A percentile compares a stretch with the other conserved stretches of the same genome.
These are phyloP conservation scores for Leishmania martiniquensis DNA, from an alignment of 208 protist genomes.

Conservation along the genomic window DNA sequence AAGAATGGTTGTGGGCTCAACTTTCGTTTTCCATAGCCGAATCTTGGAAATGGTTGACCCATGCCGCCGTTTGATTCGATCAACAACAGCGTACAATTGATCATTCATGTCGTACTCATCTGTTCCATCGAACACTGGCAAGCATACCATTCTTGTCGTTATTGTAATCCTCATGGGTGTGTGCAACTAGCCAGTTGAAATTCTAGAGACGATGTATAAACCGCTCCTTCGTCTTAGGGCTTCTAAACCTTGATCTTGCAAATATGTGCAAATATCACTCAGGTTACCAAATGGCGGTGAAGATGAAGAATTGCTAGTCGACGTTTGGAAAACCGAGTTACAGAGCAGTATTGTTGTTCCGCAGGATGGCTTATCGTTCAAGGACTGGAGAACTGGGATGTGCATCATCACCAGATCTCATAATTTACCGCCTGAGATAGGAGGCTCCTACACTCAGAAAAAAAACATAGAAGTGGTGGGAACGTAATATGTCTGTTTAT, in stretches of 20 bases:
- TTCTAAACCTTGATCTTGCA: not conserved
- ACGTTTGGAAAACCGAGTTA: not conserved
- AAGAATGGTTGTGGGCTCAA: conserved; percentile 70
- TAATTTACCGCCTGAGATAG: not conserved
- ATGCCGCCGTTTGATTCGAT: conserved; percentile 61
- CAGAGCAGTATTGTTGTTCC: not conserved
- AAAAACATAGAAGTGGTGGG: not conserved
- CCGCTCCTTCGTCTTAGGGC: not conserved
- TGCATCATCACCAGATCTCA: too few species aligned
- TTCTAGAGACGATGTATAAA: not conserved
- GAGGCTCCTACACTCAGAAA: not conserved
- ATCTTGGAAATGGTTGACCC: conserved; percentile 47
- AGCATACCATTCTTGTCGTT: conserved; percentile 70
- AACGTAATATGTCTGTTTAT: too few species aligned
- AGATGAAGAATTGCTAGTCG: not conserved
- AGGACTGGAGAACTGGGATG: too few species aligned
- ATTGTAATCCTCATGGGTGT: conserved; percentile 17
- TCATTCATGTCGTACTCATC: conserved; percentile 28
- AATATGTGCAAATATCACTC: not conserved
- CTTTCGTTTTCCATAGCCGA: conserved; percentile 66
- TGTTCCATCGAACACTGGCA: conserved; percentile 68
- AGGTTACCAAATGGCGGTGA: not conserved
- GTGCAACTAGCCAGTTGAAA: not conserved
- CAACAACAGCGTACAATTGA: conserved; percentile 47
- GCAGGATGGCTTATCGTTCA: not conserved